A percentile compares a stretch with the other conserved stretches of the same genome.
Evolutionary conservation across 1,284 basidiomycete genomes (phyloP).

Genomic region (Moniliophthora roreri): DNA sequence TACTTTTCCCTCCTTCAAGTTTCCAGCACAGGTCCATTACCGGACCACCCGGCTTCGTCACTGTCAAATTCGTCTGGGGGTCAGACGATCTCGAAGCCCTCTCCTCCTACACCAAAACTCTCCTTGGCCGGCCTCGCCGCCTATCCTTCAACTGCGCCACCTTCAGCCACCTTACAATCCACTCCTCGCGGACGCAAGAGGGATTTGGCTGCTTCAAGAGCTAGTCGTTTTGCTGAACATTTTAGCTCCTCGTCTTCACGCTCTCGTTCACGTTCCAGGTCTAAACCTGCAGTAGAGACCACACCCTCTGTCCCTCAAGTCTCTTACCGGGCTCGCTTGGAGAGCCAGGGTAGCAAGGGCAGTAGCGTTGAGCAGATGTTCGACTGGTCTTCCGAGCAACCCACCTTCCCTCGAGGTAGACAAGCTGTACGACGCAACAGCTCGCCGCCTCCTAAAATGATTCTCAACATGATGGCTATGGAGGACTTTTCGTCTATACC

Average conservation of each 20-base stretch:
- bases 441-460: slow-evolving; percentile 48
- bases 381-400: slow-evolving; percentile 33
- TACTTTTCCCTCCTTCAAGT: slow-evolving; percentile 73
- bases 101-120: slow-evolving; percentile 58
- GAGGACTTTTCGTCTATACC: slow-evolving; percentile 10
- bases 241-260: slow-evolving; percentile 21
- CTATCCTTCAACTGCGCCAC: slow-evolving; percentile 20
- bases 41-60: slow-evolving; percentile 20
- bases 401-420: slow-evolving; percentile 40
- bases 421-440: slow-evolving; percentile 46
- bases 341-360: slow-evolving; percentile 27
- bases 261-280: slow-evolving; percentile 20
- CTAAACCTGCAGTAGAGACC: slow-evolving; percentile 35
- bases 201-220: slow-evolving; percentile 33
- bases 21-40: slow-evolving; percentile 40
- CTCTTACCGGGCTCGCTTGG: slow-evolving; percentile 25
- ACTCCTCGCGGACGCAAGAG: slow-evolving; percentile 52
- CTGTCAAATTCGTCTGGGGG: slow-evolving; percentile 48
- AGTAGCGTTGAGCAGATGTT: slow-evolving; percentile 31
- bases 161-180: slow-evolving; percentile 26
- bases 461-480: slow-evolving; percentile 17
- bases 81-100: slow-evolving; percentile 47
- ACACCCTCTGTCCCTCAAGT: slow-evolving; percentile 13
- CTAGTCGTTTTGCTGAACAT: slow-evolving; percentile 28
- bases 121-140: slow-evolving; percentile 28